These are phyloP conservation scores for Lactarius vividus DNA, from an alignment of 768 basidiomycete species.

Conservation along the genomic window DNA sequence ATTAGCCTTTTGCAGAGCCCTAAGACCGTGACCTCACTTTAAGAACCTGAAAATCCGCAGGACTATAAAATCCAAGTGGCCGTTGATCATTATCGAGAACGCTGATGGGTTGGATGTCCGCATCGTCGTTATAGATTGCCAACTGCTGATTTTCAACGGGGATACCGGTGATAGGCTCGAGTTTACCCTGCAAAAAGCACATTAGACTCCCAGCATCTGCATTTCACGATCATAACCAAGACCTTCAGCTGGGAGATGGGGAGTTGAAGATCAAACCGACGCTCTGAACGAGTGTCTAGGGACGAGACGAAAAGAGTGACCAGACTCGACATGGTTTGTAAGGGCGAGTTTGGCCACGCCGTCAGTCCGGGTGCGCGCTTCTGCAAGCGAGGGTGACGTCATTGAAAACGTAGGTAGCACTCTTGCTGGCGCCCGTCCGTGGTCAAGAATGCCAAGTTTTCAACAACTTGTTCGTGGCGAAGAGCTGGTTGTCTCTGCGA, in stretches of 20 bases:
- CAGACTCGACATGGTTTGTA: slow-evolving; percentile 40
- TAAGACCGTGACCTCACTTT: slow-evolving; percentile 49
- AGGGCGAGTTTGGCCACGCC: neutral
- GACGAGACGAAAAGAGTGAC: slow-evolving; percentile 79
- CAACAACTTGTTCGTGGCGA: neutral
- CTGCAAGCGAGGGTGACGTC: neutral
- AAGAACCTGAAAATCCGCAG: slow-evolving; percentile 75
- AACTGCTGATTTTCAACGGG: slow-evolving; percentile 70
- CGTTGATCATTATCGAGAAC: slow-evolving; percentile 63
- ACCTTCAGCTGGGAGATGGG: slow-evolving; percentile 86
- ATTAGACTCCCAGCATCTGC: neutral
- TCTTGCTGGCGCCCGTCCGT: neutral
- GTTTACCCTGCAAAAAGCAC: slow-evolving; percentile 43
- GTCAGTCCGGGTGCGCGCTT: neutral
- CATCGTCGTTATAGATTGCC: slow-evolving; percentile 56
- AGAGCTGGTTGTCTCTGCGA: neutral
- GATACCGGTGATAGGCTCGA: slow-evolving; percentile 92
- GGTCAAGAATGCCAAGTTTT: neutral
- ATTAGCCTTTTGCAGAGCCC: neutral
- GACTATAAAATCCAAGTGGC: slow-evolving; percentile 70
- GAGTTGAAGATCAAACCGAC: slow-evolving; percentile 72
- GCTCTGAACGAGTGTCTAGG: slow-evolving; percentile 87
- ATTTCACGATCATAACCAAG: slow-evolving; percentile 5
- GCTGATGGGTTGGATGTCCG: slow-evolving; percentile 48
- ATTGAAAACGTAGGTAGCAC: neutral